Evolutionary conservation across 129 eudicot species (phyloP), one percentile per base, ranked within the genome.

Genomic region (Tanacetum coccineum): DNA sequence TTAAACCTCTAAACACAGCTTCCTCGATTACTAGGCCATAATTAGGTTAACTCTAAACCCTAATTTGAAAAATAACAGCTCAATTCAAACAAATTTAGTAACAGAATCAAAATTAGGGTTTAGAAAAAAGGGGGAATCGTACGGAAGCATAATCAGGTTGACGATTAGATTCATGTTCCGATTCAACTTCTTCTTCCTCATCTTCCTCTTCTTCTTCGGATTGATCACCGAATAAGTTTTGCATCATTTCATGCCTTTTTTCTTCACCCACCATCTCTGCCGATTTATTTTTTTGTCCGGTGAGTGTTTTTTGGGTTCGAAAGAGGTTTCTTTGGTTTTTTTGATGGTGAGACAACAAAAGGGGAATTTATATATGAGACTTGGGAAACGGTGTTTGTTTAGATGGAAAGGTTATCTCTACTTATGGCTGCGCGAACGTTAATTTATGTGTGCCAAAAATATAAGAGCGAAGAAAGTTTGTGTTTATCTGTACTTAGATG

Each of bases 191-290:
- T 60, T 87, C 96, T 13, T 88, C 96, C 46, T 87, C 96, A 18
- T 55, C 60, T 55, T 55, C 60, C 2, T 55, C 60, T n/a, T 88
- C 97, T 13, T 88, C 96, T 62, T 93, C 99, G n/a, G 96, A 94
- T 67, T 93, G 95, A 67, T 89, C 99, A 14, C 99, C 99, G 83
- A 94, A 94, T 67, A 94, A 62, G 50, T 94, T 94, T 68, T 94
- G 96, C 99, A 94, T 94, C 96, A 94, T 94, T 89, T 89, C 90
- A 82, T 88, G 96, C 89, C 99, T 75, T 68, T 94, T 94, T 82
- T 89, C 95, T 76, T 87, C 99, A 51, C 96, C 95, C 72, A 73
- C 95, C 96, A 85, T 92, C 4, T 62, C 39, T 78, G 48, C 13
- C 39, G 39, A 32, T 53, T 14, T 12, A 59, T 74, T 55, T 26